Evolutionary conservation across 108 stramenopile genomes (phyloP).

Genomic region (Skeletonema tropicum): DNA sequence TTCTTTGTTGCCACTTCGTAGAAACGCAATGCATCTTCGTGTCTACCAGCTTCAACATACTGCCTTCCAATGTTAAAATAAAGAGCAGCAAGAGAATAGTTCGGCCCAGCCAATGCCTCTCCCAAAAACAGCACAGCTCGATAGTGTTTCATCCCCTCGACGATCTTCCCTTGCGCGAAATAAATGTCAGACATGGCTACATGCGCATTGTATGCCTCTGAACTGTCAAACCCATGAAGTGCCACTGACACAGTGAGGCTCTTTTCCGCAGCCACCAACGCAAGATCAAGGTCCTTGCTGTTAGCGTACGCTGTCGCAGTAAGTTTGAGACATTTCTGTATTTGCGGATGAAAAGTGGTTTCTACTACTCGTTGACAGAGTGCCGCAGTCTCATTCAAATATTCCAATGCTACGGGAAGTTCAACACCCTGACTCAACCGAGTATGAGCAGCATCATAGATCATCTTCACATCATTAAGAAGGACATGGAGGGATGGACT

Average conservation of each 20-base stretch:
- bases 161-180: constrained; percentile 45
- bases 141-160: constrained; percentile 73
- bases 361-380: constrained; percentile 85
- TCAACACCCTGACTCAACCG: constrained; percentile 51
- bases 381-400: constrained; percentile 77
- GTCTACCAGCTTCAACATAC: constrained; percentile 66
- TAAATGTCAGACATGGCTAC: constrained; percentile 64
- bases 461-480: constrained; percentile 78
- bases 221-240: constrained; percentile 82
- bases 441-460: constrained; percentile 74
- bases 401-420: constrained; percentile 70
- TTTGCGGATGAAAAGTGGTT: constrained; percentile 71
- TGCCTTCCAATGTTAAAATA: constrained; percentile 86
- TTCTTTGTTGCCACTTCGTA: constrained; percentile 58
- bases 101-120: constrained; percentile 85
- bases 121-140: constrained; percentile 86
- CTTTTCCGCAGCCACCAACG: constrained; percentile 66
- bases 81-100: constrained; percentile 64
- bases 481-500: constrained; percentile 74
- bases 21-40: constrained; percentile 59
- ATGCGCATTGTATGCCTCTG: constrained; percentile 63
- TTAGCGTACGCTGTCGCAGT: constrained; percentile 78
- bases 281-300: constrained; percentile 67
- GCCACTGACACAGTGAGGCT: constrained; percentile 81
- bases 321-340: constrained; percentile 73